Percentiles rank a stretch among this genome's conserved stretches.
These are phyloP conservation scores for Torulaspora delbrueckii DNA, from an alignment of 805 yeast species.

Conservation along the genomic window DNA sequence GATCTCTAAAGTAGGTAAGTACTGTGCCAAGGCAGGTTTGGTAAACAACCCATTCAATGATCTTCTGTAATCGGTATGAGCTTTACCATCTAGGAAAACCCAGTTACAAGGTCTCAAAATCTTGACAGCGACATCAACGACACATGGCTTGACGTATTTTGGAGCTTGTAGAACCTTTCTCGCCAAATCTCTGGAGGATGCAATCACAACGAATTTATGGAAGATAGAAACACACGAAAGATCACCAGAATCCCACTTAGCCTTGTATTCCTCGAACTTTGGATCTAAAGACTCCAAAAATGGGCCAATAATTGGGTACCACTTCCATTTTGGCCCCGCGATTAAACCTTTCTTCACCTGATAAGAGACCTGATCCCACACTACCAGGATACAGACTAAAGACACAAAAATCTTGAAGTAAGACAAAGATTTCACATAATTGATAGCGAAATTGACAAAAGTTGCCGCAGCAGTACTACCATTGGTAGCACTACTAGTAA, in stretches of 20 bases:
- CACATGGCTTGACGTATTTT: slow-evolving; percentile 90
- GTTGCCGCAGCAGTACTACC: slow-evolving; percentile 1
- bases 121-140: slow-evolving; percentile 94
- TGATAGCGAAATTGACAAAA: slow-evolving; percentile 5
- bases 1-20: slow-evolving; percentile 78
- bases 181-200: slow-evolving; percentile 80
- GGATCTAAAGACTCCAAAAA: slow-evolving; percentile 93
- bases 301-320: slow-evolving; percentile 96
- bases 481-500: slow-evolving; percentile 2
- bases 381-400: slow-evolving; percentile 43
- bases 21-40: slow-evolving; percentile 71
- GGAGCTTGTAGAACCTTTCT: slow-evolving; percentile 84
- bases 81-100: slow-evolving; percentile 97
- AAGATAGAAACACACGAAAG: slow-evolving; percentile 94
- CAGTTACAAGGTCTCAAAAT: slow-evolving; percentile 93
- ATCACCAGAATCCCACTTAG: slow-evolving; percentile 93
- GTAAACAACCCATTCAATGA: slow-evolving; percentile 88
- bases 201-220: slow-evolving; percentile 96
- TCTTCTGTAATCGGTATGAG: slow-evolving; percentile 87
- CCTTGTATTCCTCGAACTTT: slow-evolving; percentile 85
- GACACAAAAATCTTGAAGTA: slow-evolving; percentile 54
- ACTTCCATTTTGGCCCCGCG: slow-evolving; percentile 82
- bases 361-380: slow-evolving; percentile 75
- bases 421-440: slow-evolving; percentile 34
- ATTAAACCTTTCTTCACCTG: slow-evolving; percentile 77